phyloP scores from a whole-genome alignment of 1,139 yeast species.

The Hansenula lynferdii region DNA sequence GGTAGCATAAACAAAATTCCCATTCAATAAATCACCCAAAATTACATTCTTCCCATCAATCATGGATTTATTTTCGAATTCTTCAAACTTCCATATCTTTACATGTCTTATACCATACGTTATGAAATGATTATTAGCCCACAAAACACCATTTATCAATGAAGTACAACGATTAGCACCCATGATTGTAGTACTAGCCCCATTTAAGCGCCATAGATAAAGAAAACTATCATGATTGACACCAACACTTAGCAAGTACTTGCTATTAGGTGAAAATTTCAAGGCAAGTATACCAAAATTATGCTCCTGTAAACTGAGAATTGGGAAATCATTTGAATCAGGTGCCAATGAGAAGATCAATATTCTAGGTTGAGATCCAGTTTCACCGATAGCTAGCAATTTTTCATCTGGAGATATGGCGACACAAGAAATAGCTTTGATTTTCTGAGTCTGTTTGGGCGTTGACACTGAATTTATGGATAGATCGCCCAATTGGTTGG shows the following conservation, averaged over 20 bases:
- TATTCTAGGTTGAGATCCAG: slow-evolving; percentile 62
- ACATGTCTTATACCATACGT: slow-evolving; percentile 58
- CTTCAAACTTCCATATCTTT: slow-evolving; percentile 51
- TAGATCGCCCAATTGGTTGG: slow-evolving; percentile 7
- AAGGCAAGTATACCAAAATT: slow-evolving; percentile 54
- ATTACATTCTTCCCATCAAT: slow-evolving; percentile 56
- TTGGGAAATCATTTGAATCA: slow-evolving; percentile 39
- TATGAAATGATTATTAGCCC: slow-evolving; percentile 43
- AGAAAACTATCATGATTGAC: slow-evolving; percentile 60
- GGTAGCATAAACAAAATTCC: slow-evolving; percentile 37
- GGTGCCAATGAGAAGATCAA: slow-evolving; percentile 54
- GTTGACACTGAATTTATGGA: slow-evolving; percentile 14
- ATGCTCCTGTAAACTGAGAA: slow-evolving; percentile 54
- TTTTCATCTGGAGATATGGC: slow-evolving; percentile 49
- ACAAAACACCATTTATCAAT: slow-evolving; percentile 44
- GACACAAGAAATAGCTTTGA: slow-evolving; percentile 50
- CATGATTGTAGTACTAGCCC: slow-evolving; percentile 23
- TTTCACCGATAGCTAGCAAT: slow-evolving; percentile 61
- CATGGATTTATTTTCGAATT: slow-evolving; percentile 26
- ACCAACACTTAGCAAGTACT: slow-evolving; percentile 54
- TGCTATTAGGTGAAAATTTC: slow-evolving; percentile 56
- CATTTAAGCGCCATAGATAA: slow-evolving; percentile 48
- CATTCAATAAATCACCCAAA: slow-evolving; percentile 42
- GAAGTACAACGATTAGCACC: slow-evolving; percentile 62
- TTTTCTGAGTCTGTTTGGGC: slow-evolving; percentile 34